These are phyloP conservation scores for Calonectria pseudoturangicola DNA, from an alignment of 2,329 filamentous ascomycete genomes.

Conservation along the genomic window DNA sequence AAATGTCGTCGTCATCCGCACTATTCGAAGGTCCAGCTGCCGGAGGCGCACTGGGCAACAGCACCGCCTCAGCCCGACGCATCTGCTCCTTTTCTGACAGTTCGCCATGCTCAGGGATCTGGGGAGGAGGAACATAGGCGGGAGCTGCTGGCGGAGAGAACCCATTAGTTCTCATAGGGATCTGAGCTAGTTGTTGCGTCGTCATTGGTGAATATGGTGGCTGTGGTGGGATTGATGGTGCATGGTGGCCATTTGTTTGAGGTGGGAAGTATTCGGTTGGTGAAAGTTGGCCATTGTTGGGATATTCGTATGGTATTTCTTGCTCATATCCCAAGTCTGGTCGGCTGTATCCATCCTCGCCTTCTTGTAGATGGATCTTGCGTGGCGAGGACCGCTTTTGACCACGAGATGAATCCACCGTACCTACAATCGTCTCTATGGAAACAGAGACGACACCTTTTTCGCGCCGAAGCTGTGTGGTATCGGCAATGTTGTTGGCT, in stretches of 20 bases:
- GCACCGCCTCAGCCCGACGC: slow-evolving; percentile 83
- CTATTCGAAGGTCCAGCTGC: slow-evolving; percentile 53
- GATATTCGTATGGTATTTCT: slow-evolving; percentile 49
- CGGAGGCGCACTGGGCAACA: slow-evolving; percentile 86
- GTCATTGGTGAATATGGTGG: slow-evolving; percentile 14
- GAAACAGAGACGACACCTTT: slow-evolving; percentile 93
- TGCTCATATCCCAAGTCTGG: slow-evolving; percentile 50
- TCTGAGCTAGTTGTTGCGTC: slow-evolving; percentile 28
- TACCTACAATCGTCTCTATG: slow-evolving; percentile 92
- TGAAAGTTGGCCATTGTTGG: slow-evolving; percentile 45
- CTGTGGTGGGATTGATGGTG: slow-evolving; percentile 51
- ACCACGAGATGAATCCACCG: slow-evolving; percentile 79
- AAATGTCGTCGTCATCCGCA: slow-evolving; percentile 70
- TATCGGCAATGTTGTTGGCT: slow-evolving; percentile 85
- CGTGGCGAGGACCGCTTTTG: slow-evolving; percentile 54
- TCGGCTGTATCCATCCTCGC: slow-evolving; percentile 56
- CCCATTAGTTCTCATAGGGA: slow-evolving; percentile 43
- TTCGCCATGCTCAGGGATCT: slow-evolving; percentile 74
- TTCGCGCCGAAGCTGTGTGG: slow-evolving; percentile 87
- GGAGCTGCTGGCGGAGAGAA: slow-evolving; percentile 58
- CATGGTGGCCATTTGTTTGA: slow-evolving; percentile 60
- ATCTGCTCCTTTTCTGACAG: slow-evolving; percentile 89
- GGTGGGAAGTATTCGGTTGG: slow-evolving; percentile 53
- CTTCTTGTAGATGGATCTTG: slow-evolving; percentile 55
- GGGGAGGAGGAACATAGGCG: slow-evolving; percentile 76